Conservation (phyloP, 2,329 filamentous ascomycete species). For the Alternaria sp. region DNA sequence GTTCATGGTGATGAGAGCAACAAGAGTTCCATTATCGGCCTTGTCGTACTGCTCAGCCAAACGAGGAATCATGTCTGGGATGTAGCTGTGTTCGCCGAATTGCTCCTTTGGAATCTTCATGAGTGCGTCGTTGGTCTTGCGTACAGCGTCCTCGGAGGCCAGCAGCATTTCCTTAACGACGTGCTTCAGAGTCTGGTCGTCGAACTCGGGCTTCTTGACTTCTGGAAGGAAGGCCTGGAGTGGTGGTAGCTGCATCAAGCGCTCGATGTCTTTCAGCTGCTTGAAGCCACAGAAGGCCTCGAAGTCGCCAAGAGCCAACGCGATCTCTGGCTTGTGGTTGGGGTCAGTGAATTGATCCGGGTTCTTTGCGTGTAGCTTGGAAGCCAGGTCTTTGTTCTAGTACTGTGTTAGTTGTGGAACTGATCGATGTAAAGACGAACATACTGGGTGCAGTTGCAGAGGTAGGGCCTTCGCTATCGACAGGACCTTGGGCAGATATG, state of each 20-base stretch:
- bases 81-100: slow-evolving; percentile 63
- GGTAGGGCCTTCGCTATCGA: slow-evolving; percentile 78
- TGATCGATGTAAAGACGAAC: not conserved
- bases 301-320: slow-evolving; percentile 72
- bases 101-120: slow-evolving; percentile 55
- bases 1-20: slow-evolving; percentile 77
- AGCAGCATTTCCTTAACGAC: slow-evolving; percentile 63
- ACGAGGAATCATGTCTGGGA: slow-evolving; percentile 68
- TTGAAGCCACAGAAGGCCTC: slow-evolving; percentile 81
- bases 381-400: slow-evolving; percentile 67
- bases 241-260: slow-evolving; percentile 63
- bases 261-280: slow-evolving; percentile 64
- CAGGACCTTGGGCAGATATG: slow-evolving; percentile 77
- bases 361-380: slow-evolving; percentile 67
- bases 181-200: slow-evolving; percentile 63
- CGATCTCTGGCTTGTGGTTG: slow-evolving; percentile 84
- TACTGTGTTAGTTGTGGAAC: slow-evolving; percentile 4
- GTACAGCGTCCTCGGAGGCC: slow-evolving; percentile 60
- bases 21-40: slow-evolving; percentile 69
- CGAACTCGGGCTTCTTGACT: slow-evolving; percentile 54
- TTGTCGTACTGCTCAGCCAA: slow-evolving; percentile 69
- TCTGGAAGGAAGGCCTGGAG: slow-evolving; percentile 62
- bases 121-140: slow-evolving; percentile 60
- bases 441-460: slow-evolving; percentile 71
- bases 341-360: slow-evolving; percentile 71